Evolutionary conservation across 129 eudicot genomes (phyloP), one percentile per base, ranked within the genome.

Genomic region (Ambrosia trifida): DNA sequence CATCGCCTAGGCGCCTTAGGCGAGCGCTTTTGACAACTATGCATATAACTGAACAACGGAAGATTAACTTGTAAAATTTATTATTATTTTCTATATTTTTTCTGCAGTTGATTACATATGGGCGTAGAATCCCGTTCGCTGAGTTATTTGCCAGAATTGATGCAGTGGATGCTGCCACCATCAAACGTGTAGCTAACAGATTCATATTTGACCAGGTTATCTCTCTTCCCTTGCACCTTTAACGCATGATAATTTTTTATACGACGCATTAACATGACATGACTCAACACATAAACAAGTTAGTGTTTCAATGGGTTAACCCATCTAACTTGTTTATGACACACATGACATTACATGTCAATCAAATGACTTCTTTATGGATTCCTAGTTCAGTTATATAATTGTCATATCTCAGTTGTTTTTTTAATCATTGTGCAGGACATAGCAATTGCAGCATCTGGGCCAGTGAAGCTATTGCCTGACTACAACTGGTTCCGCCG

Each of bases 401-500:
- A 51, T 17, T 51, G 11, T 51, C 4, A 17, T 35, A 63, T 6
- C 17, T 17, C 11, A 68, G 7, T 7, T 40, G 2, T 40, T 45
- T 12, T 36, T 65, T 66, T 72, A 17, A 61, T 62, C 24, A n/a
- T 19, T 66, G 62, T 80, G 72, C 86, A 93, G 98, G 98, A 93
- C 79, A 52, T 93, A 52, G 96, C 98, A 7, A 85, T 93, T 53
- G 80, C 96, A 30, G 95, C 95, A 19, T 47, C 84, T 11, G 98
- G 98, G 9, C 96, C 98, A 35, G 87, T 93, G 72, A 87, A 89
- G 81, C 79, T 81, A 61, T 72, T 93, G 75, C 98, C 98, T 0
- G 98, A 93, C 79, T 93, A 93, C 88, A 93, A 87, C 83, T 89
- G 98, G 98, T 93, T 93, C 88, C 80, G 98, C 47, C 95, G 96